Evolutionary conservation across 768 basidiomycete species (phyloP), one percentile per base, ranked within the genome.

Genomic region (Naematelia encephala): DNA sequence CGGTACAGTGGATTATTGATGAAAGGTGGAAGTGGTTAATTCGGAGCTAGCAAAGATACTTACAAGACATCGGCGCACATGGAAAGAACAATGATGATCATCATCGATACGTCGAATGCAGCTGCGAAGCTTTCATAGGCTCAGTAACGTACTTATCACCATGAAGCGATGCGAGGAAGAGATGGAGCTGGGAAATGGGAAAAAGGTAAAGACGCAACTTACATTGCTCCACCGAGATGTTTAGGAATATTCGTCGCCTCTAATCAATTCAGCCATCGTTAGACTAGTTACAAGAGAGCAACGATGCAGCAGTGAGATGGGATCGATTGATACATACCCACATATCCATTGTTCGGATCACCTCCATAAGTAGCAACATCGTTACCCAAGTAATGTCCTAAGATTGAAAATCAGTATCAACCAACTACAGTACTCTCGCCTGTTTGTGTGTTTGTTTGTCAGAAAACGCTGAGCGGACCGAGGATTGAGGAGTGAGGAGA

Each of bases 211-310:
- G 34, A 39, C 1, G 5, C 3, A 13, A 64, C 67, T 54, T 34
- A 72, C 67, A 73, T 62, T 1, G 59, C 60, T n/a, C 71, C 71
- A 42, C 66, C 71, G 10, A 73, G 68, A 51, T 73, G 71, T 58
- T 73, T 73, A 3, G 71, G 71, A 34, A 73, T 73, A 42, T 73
- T 73, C 25, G 71, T 69, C n/a, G 34, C 34, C 54, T 57, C 70
- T 68, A 29, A 11, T 16, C 28, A 50, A 28, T 13, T 39, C 23
- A 51, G 50, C 21, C 12, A n/a, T 10, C 1, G 29, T 56, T 47
- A 47, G 44, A 25, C 53, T n/a, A n/a, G n/a, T n/a, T n/a, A 28
- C 34, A 16, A 39, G 34, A 39, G 34, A 39, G 34, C 8, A 16
- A 8, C 34, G 34, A 39, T 39, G 16, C 34, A 8, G 34, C 8